Evolutionary conservation across 2,329 filamentous ascomycete genomes (phyloP), one percentile per base, ranked within the genome.

Genomic region (Stemphylium vesicarium): DNA sequence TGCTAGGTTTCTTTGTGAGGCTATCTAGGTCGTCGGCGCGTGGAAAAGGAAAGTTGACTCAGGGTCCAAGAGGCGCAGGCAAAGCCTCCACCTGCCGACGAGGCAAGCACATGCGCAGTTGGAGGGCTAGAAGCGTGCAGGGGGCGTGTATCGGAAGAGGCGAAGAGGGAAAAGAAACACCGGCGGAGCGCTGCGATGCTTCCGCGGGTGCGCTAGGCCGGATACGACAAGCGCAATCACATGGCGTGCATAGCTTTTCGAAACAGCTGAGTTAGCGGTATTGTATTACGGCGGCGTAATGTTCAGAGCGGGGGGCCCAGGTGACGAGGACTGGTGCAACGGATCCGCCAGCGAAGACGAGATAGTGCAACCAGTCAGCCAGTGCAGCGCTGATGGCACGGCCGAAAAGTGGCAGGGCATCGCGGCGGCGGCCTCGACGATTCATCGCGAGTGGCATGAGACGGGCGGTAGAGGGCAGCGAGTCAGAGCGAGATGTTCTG

Each of bases 401-500:
- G 38, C 12, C 7, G 38, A 1, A 11, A 4, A 12, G 9, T 26
- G 20, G 38, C 24, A 24, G 38, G 39, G 41, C 31, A 44, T 47
- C 15, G 38, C 33, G n/a, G 39, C 39, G 15, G 45, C 42, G 45
- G 35, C 41, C 31, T 36, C 40, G 39, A 46, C 52, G 57, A 56
- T 35, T 45, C 39, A 26, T 11, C 37, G 46, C 16, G 24, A 43
- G 41, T 29, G 44, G 42, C 40, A 53, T 49, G 58, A 54, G 54
- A 57, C 49, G 47, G 56, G 46, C 39, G 56, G 50, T 36, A 45
- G 39, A 45, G 56, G 39, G 54, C 53, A 48, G 56, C 67, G 69
- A 72, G 71, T 73, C 69, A 72, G 68, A 54, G 51, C 53, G 12
- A 61, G 63, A 38, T 45, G 60, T 73, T 73, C 72, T 74, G 69